Percentiles rank a stretch among this genome's conserved stretches.
phyloP scores from a whole-genome alignment of 768 basidiomycete species.

The Lactarius evosmus region DNA sequence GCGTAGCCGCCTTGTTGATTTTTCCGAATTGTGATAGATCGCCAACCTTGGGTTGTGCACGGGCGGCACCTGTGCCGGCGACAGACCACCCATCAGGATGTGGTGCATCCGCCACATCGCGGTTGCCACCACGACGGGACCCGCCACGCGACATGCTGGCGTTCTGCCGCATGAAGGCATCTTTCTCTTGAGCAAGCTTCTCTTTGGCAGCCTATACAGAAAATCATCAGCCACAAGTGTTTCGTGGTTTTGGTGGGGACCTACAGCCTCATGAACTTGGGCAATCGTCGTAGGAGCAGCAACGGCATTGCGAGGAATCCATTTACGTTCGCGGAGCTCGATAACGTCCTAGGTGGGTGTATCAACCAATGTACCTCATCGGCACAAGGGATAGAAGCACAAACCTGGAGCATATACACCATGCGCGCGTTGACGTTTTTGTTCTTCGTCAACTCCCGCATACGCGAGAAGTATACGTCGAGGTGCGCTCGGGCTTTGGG shows the following conservation, averaged over 20 bases:
- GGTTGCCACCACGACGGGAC: conserved; percentile 80
- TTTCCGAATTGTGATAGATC: conserved; percentile 88
- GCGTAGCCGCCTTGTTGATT: conserved; percentile 61
- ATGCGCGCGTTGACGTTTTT: conserved; percentile 78
- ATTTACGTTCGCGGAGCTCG: conserved; percentile 81
- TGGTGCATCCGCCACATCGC: conserved; percentile 52
- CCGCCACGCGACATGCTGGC: conserved; percentile 85
- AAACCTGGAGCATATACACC: conserved; percentile 92
- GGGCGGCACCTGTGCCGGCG: conserved; percentile 33
- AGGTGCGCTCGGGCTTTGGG: conserved; percentile 79
- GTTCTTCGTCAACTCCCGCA: conserved; percentile 78
- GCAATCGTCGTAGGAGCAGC: conserved; percentile 86
- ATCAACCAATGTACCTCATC: conserved; percentile 15
- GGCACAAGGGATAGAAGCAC: conserved; percentile 29
- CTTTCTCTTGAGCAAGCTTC: conserved; percentile 82
- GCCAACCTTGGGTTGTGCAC: conserved; percentile 72
- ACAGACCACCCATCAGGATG: conserved; percentile 85
- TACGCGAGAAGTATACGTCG: conserved; percentile 89
- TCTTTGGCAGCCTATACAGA: conserved; percentile 73
- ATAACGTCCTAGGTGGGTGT: conserved; percentile 68
- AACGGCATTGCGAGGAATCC: conserved; percentile 67
- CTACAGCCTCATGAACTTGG: conserved; percentile 80
- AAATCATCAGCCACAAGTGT: not conserved
- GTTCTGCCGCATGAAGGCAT: conserved; percentile 56
- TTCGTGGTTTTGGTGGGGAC: conserved; percentile 34